Evolutionary conservation across 2,329 filamentous ascomycete species (phyloP).

Genomic region (Aphanoascus verrucosus): DNA sequence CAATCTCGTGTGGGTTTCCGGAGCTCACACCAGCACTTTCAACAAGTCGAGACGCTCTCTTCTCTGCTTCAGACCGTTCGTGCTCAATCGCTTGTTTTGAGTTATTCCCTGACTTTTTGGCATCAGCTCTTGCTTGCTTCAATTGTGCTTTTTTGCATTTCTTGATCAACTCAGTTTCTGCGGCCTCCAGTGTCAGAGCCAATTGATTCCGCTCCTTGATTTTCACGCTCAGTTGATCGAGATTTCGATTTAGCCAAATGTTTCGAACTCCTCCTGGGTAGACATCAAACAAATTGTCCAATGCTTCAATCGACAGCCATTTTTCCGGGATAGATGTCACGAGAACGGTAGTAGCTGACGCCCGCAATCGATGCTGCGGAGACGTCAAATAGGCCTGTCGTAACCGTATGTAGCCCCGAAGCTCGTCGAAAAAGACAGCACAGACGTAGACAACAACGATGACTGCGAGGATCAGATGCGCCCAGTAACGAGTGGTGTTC

Average conservation of each 20-base stretch:
- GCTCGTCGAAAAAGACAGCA: constrained; percentile 73
- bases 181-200: constrained; percentile 61
- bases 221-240: constrained; percentile 72
- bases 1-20: constrained; percentile 47
- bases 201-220: constrained; percentile 63
- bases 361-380: constrained; percentile 82
- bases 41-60: constrained; percentile 35
- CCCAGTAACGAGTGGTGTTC: constrained; percentile 64
- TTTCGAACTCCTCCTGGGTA: constrained; percentile 92
- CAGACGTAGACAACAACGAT: constrained; percentile 74
- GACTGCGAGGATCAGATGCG: constrained; percentile 70
- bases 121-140: constrained; percentile 55
- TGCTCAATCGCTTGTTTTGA: constrained; percentile 30
- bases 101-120: constrained; percentile 48
- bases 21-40: constrained; percentile 44
- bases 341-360: constrained; percentile 89
- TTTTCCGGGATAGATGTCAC: constrained; percentile 83
- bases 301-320: constrained; percentile 75
- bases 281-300: constrained; percentile 81
- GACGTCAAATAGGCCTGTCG: constrained; percentile 91
- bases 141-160: constrained; percentile 66
- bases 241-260: constrained; percentile 91
- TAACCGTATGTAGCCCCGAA: constrained; percentile 80
- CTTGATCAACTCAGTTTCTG: constrained; percentile 75
- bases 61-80: constrained; percentile 43